phyloP scores from a whole-genome alignment of 164 flowering plant genomes.

The Berberis vulgaris region DNA sequence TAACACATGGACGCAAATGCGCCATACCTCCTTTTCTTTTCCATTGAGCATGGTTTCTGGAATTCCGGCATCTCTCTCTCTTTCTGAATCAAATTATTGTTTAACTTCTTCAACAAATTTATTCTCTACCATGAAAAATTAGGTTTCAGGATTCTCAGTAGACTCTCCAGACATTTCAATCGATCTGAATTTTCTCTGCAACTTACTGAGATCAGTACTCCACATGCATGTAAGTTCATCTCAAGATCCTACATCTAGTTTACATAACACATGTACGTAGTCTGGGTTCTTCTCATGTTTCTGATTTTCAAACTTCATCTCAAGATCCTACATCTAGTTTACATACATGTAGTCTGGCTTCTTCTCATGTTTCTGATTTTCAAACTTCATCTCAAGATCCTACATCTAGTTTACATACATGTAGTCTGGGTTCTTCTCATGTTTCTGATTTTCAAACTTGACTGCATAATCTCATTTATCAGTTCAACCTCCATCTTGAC shows the following conservation, averaged over 20 bases:
- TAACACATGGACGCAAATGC: slow-evolving; percentile 35
- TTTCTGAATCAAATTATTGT: slow-evolving; percentile 15
- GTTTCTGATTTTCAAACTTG: not conserved
- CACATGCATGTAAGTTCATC: not conserved
- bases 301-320: slow-evolving; percentile 8
- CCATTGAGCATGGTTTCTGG: slow-evolving; percentile 26
- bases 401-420: not conserved
- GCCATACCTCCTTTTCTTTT: slow-evolving; percentile 45
- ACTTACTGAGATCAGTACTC: not conserved
- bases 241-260: not conserved
- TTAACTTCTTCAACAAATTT: slow-evolving; percentile 16
- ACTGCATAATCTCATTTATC: not conserved
- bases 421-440: not conserved
- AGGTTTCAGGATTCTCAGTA: not conserved
- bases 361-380: not conserved
- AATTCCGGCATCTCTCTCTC: slow-evolving; percentile 46
- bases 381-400: slow-evolving; percentile 10
- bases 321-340: not conserved
- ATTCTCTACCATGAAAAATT: slow-evolving; percentile 13
- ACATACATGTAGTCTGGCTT: not conserved
- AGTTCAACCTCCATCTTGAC: not conserved
- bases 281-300: not conserved
- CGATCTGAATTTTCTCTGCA: not conserved
- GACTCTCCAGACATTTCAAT: too few relatives aligned
- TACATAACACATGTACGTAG: not conserved